A percentile compares a stretch with the other conserved stretches of the same genome.
Conservation (phyloP, 768 basidiomycete genomes). For the Boletellus emodensis region DNA sequence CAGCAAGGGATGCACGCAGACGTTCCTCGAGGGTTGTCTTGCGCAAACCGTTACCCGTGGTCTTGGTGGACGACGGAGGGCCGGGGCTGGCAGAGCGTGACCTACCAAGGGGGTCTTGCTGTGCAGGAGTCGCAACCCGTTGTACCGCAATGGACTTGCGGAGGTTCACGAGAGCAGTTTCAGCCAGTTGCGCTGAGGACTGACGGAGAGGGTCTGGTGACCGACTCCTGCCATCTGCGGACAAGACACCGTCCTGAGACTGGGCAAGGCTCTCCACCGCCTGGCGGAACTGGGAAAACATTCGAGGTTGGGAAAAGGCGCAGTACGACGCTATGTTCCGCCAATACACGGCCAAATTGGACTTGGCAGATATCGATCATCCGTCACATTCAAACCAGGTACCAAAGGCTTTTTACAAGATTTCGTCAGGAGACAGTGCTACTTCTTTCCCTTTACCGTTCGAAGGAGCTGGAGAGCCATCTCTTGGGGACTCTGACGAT, state of each 20-base stretch:
- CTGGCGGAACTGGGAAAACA: conserved; percentile 74
- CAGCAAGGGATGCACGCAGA: conserved; percentile 59
- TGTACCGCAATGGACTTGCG: conserved; percentile 60
- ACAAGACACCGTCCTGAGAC: conserved; percentile 32
- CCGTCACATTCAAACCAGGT: conserved; percentile 2
- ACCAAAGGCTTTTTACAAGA: conserved; percentile 14
- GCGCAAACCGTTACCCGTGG: conserved; percentile 25
- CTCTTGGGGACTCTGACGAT: conserved; percentile 13
- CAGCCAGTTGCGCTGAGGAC: conserved; percentile 55
- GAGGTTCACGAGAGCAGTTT: conserved; percentile 55
- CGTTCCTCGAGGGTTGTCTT: conserved; percentile 74
- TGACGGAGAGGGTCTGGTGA: conserved; percentile 34
- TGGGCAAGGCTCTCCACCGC: conserved; percentile 69
- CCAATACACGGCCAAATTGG: no score
- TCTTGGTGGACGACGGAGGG: conserved; percentile 18
- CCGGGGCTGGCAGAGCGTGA: conserved; percentile 24
- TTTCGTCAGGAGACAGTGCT: conserved; percentile 23
- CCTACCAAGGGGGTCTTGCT: conserved; percentile 12
- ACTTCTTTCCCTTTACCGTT: conserved; percentile 63
- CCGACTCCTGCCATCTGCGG: conserved; percentile 33
- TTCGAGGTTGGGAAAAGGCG: conserved; percentile 23
- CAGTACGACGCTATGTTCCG: not conserved
- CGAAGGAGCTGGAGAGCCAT: conserved; percentile 5
- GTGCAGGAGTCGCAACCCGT: conserved; percentile 43
- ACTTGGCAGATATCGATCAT: not conserved